phyloP scores from a whole-genome alignment of 768 basidiomycete genomes.

The Cystoderma amianthinum region DNA sequence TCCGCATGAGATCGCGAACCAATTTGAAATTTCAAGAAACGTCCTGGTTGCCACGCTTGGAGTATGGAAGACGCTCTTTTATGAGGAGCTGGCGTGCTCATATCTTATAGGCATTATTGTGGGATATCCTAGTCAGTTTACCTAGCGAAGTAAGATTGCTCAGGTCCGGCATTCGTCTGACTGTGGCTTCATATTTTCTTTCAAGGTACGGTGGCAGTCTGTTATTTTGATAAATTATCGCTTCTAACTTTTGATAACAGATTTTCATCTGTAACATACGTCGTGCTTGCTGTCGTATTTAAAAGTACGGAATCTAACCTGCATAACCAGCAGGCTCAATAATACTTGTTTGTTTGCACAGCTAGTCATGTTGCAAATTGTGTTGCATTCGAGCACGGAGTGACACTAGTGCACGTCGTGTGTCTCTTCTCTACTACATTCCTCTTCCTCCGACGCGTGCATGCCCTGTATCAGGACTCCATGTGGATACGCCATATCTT shows the following conservation, averaged over 20 bases:
- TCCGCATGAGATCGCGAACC: conserved; percentile 12
- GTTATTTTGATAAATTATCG: too few relatives aligned
- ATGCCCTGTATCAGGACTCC: conserved; percentile 19
- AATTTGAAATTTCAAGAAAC: conserved; percentile 16
- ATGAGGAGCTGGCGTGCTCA: not conserved
- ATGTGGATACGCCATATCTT: conserved; percentile 15
- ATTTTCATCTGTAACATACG: not conserved
- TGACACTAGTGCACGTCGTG: conserved; percentile 15
- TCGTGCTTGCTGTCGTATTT: not conserved
- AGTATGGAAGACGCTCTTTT: conserved; percentile 8
- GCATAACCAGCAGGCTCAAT: too few relatives aligned
- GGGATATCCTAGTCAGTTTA: conserved; percentile 22
- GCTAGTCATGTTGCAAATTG: conserved; percentile 13
- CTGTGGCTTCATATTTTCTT: conserved; percentile 17
- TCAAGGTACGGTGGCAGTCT: too few relatives aligned
- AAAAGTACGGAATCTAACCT: too few relatives aligned
- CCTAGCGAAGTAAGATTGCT: conserved; percentile 17
- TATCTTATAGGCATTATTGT: conserved; percentile 16
- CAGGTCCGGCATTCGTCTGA: conserved; percentile 11
- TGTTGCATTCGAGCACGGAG: conserved; percentile 11
- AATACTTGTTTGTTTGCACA: too few relatives aligned
- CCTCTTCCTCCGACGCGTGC: conserved; percentile 24
- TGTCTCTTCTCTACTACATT: conserved; percentile 16
- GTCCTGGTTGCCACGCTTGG: conserved; percentile 15
- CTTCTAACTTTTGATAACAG: too few relatives aligned